phyloP scores from a whole-genome alignment of 441 rosid species.

The Melastoma candidum region DNA sequence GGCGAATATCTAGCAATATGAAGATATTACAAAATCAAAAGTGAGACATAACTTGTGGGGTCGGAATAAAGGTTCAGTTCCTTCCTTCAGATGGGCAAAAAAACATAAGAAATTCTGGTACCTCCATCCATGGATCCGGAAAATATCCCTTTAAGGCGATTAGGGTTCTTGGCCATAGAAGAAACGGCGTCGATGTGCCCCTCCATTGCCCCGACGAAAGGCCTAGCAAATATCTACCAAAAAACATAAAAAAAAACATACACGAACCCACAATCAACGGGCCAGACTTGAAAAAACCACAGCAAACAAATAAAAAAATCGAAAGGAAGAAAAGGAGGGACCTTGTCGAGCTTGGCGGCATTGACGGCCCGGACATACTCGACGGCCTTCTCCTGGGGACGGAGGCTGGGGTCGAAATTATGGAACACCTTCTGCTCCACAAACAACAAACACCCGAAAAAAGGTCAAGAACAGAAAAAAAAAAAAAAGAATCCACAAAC shows the following conservation, averaged over 20 bases:
- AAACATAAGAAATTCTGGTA: slow-evolving; percentile 9
- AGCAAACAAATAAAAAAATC: background rate
- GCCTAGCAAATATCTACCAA: slow-evolving; percentile 79
- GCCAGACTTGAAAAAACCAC: background rate
- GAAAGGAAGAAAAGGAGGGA: slow-evolving; percentile 8
- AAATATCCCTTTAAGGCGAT: slow-evolving; percentile 73
- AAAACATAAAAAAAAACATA: background rate
- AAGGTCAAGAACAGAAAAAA: background rate
- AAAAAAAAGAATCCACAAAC: background rate
- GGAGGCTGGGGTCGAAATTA: slow-evolving; percentile 74
- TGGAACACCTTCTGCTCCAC: slow-evolving; percentile 66
- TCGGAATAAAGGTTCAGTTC: background rate
- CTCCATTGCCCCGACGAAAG: slow-evolving; percentile 93
- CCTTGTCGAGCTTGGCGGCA: slow-evolving; percentile 93
- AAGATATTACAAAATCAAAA: slow-evolving; percentile 1
- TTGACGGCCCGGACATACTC: slow-evolving; percentile 86
- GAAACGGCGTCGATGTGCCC: slow-evolving; percentile 80
- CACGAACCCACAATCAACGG: too few relatives aligned
- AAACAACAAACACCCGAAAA: background rate
- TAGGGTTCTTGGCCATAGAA: slow-evolving; percentile 95
- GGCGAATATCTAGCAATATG: slow-evolving; percentile 68
- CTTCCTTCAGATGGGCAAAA: background rate
- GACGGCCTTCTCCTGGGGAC: slow-evolving; percentile 76
- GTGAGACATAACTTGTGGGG: background rate
- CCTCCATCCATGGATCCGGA: slow-evolving; percentile 99